These are phyloP conservation scores for Pythium dissimile DNA, from an alignment of 352 stramenopile genomes.

Conservation along the genomic window DNA sequence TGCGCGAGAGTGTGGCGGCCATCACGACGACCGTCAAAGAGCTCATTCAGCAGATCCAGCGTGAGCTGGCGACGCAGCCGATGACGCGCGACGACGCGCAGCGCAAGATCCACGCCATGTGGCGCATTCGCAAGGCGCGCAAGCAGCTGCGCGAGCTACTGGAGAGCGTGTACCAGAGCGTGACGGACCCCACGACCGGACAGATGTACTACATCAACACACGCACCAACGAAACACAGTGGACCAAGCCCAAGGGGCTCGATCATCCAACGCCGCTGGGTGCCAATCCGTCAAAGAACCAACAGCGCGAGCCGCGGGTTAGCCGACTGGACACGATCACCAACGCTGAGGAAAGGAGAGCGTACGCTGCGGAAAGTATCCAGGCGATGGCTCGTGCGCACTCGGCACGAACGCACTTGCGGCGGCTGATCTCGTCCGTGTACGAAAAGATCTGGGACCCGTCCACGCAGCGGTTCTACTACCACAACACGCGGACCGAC, in stretches of 20 bases:
- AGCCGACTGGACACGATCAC: not conserved
- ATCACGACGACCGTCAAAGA: slow-evolving; percentile 44
- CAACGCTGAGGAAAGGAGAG: not conserved
- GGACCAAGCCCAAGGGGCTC: slow-evolving; percentile 53
- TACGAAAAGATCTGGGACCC: slow-evolving; percentile 83
- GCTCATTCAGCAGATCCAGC: slow-evolving; percentile 41
- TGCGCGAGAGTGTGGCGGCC: slow-evolving; percentile 29
- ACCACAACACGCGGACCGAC: slow-evolving; percentile 73
- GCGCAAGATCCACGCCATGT: slow-evolving; percentile 73
- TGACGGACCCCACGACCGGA: slow-evolving; percentile 56
- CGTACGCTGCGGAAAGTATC: slow-evolving; percentile 34
- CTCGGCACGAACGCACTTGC: slow-evolving; percentile 44
- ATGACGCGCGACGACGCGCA: slow-evolving; percentile 57
- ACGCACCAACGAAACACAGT: slow-evolving; percentile 59
- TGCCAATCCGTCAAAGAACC: too few species aligned
- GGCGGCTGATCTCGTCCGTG: slow-evolving; percentile 56
- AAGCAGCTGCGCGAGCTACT: slow-evolving; percentile 65
- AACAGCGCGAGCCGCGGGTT: slow-evolving; percentile 12
- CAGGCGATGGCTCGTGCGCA: slow-evolving; percentile 60
- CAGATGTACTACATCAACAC: slow-evolving; percentile 83
- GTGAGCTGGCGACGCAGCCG: slow-evolving; percentile 38
- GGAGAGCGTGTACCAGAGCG: slow-evolving; percentile 51
- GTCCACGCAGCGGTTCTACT: slow-evolving; percentile 53
- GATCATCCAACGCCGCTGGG: too few species aligned
- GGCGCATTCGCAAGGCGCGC: slow-evolving; percentile 57